Evolutionary conservation across 1,284 basidiomycete species (phyloP), one percentile per base, ranked within the genome.

Genomic region (Omphalotus olearius): DNA sequence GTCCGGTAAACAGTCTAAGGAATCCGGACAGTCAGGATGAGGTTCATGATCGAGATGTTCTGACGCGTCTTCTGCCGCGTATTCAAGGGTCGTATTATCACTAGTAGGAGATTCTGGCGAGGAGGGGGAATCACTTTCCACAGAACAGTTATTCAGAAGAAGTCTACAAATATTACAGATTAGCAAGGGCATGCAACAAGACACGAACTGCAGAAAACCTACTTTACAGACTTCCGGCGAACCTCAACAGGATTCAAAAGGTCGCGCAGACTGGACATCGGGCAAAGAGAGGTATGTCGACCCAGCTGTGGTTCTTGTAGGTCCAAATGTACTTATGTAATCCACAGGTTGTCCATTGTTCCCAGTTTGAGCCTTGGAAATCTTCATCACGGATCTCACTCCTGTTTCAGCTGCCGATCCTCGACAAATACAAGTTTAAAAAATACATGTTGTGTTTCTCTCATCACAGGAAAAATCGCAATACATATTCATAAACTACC

Each of bases 11-110:
- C 87, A 90, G 40, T 76, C 76, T 39, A 90, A 75, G 44, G 82
- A 82, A 64, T 89, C 80, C 44, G 87, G 87, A 60, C 87, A 90
- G 62, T 85, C 77, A 20, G 79, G 79, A 64, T 90, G 88, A 17
- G 75, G 69, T 56, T 76, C 71, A 62, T 87, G 85, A 51, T 76
- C 72, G 39, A 66, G 60, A 23, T 62, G 56, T 25, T 58, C 61
- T 36, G 61, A 62, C 14, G 55, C 48, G 36, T 57, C 53, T 47
- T 53, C 47, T 26, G 38, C 42, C 16, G 49, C 49, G 42, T 50
- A 54, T 18, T 53, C 54, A 23, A 44, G 40, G 33, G 50, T 55
- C 18, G 60, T 48, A 33, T 59, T 60, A 16, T 66, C 65, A 49
- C 64, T 66, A 20, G 58, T 55, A 35, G 63, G 66, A 13, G 66